phyloP scores from a whole-genome alignment of 148 eudicot species.

The Rhododendron vialii region DNA sequence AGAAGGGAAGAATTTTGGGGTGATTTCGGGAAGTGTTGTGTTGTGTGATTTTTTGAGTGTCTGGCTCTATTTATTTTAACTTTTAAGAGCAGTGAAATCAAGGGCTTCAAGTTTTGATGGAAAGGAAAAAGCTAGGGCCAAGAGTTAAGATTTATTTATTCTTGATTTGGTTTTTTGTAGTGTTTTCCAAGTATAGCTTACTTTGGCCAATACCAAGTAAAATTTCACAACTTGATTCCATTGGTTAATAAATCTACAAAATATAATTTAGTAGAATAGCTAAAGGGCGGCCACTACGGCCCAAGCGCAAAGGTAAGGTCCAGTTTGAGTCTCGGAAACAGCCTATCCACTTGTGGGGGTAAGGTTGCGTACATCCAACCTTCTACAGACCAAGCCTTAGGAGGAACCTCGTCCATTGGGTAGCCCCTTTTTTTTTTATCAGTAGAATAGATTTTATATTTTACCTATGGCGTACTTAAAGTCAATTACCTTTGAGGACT shows the following conservation, averaged over 20 bases:
- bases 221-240: neutral
- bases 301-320: neutral
- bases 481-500: neutral
- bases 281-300: neutral
- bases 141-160: neutral
- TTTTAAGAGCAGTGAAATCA: neutral
- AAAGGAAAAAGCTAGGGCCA: neutral
- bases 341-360: neutral
- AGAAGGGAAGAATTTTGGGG: neutral
- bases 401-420: too few relatives aligned
- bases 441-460: neutral
- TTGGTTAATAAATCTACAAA: neutral
- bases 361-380: neutral
- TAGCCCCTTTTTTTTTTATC: neutral
- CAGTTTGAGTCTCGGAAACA: neutral
- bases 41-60: neutral
- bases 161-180: neutral
- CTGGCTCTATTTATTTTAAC: neutral
- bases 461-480: neutral
- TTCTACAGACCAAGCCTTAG: neutral
- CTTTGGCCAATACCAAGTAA: neutral
- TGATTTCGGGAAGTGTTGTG: neutral
- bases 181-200: neutral
- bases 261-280: too few relatives aligned
- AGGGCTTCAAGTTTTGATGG: neutral